Evolutionary conservation across 768 basidiomycete species (phyloP), one percentile per base, ranked within the genome.

Genomic region (Antrodiella citrinella): DNA sequence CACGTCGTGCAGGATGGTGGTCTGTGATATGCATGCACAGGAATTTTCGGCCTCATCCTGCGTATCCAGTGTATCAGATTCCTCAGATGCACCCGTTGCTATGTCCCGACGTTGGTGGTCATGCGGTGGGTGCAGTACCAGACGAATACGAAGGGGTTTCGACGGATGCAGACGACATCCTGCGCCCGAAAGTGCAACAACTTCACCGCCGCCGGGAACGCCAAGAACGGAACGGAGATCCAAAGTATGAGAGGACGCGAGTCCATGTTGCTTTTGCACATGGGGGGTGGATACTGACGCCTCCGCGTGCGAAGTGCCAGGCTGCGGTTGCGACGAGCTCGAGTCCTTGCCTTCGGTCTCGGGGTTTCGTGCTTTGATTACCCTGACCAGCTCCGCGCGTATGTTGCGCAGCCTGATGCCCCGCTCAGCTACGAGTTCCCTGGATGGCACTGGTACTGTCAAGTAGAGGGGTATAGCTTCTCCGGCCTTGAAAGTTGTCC

Each of bases 131-230:
- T 91, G 91, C 13, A 97, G 72, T 23, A 94, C 70, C 52, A 97
- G 87, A 3, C 91, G 81, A 35, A 91, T 73, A 55, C 76, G 86
- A 52, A 93, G 77, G 3, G 86, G 75, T 12, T 76, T 77, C 42
- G 78, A 74, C 0, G 82, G 78, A 57, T 96, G 92, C 62, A 96
- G 92, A 43, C 91, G 83, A 64, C 91, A 92, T 18, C 91, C 86
- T 40, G 92, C 93, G 43, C 95, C 95, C 12, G 93, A 92, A 4
- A 86, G 79, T 11, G 91, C 83, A 22, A 97, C 71, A 46, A 84
- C 72, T 18, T 69, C 69, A 13, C 62, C 63, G 12, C 74, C 73
- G 15, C 75, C 75, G 3, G 49, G 56, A 9, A 52, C 54, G 1
- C 56, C 57, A 4, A 49, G 13, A 50, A 55, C 53, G 9, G 54